Percentiles rank a stretch among this genome's conserved stretches.
These are phyloP conservation scores for Lachancea lanzarotensis DNA, from an alignment of 805 yeast species.

Conservation along the genomic window DNA sequence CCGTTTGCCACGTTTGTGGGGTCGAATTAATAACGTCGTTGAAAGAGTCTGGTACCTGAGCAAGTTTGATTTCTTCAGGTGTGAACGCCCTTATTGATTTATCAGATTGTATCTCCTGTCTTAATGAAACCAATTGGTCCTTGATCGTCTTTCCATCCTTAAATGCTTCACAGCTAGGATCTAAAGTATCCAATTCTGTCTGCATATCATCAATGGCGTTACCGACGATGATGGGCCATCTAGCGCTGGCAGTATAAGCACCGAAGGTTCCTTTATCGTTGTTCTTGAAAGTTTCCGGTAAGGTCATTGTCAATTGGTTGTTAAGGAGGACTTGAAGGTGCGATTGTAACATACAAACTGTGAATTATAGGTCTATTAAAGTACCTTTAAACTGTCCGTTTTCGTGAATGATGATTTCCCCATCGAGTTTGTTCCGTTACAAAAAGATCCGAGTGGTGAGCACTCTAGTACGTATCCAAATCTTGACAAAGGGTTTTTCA, in stretches of 20 bases:
- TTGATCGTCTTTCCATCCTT: conserved; percentile 45
- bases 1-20: conserved; percentile 62
- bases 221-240: conserved; percentile 83
- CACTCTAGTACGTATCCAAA: too few relatives aligned
- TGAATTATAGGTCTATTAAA: too few relatives aligned
- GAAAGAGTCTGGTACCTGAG: conserved; percentile 47
- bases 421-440: too few relatives aligned
- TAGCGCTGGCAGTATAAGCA: conserved; percentile 60
- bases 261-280: conserved; percentile 77
- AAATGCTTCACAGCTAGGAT: conserved; percentile 23
- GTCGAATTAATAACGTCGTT: conserved; percentile 42
- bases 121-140: conserved; percentile 37
- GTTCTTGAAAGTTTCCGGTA: conserved; percentile 46
- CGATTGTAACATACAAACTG: too few relatives aligned
- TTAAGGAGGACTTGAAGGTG: too few relatives aligned
- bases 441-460: too few relatives aligned
- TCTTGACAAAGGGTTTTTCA: too few relatives aligned
- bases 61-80: conserved; percentile 31
- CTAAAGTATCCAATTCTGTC: conserved; percentile 26
- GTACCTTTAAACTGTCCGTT: too few relatives aligned
- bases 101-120: conserved; percentile 40
- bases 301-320: conserved; percentile 11
- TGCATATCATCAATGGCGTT: conserved; percentile 61
- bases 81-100: conserved; percentile 39
- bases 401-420: too few relatives aligned